These are phyloP conservation scores for Hibiscus syriacus DNA, from an alignment of 345 rosid species.

Conservation along the genomic window DNA sequence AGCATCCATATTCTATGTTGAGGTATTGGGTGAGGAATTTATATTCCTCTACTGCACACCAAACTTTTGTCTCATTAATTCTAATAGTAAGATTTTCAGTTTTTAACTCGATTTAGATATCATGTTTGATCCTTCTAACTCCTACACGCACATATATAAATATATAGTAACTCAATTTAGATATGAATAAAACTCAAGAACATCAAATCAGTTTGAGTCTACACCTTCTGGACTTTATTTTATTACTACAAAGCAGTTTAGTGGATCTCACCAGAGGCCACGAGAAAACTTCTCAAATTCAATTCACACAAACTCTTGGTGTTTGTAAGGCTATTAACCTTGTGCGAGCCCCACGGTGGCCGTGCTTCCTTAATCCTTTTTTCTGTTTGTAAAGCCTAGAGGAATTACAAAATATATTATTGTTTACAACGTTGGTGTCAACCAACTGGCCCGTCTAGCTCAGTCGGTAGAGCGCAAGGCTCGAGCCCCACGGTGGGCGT, in stretches of 20 bases:
- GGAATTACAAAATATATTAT: too few species aligned
- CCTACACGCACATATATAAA: too few species aligned
- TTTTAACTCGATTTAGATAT: too few species aligned
- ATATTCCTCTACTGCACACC: neutral
- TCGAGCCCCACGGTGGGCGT: constrained; percentile 44
- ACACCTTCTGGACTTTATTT: neutral
- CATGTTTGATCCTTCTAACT: too few species aligned
- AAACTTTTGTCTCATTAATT: constrained; percentile 4
- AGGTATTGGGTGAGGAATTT: neutral
- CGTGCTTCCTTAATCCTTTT: too few species aligned
- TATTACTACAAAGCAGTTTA: neutral
- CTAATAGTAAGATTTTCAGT: too few species aligned
- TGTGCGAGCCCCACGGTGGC: too few species aligned
- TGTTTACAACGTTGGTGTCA: too few species aligned
- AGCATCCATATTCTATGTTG: neutral
- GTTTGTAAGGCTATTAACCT: neutral
- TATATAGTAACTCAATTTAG: too few species aligned
- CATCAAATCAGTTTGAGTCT: neutral
- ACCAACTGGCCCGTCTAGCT: constrained; percentile 46
- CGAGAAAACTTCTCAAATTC: neutral
- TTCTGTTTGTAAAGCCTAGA: too few species aligned
- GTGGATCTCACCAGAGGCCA: too few species aligned
- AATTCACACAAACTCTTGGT: neutral
- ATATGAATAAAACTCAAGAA: too few species aligned
- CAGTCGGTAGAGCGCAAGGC: constrained; percentile 31